Base-by-base conservation (phyloP, 805 yeast genomes). In the Teunomyces barrocoloradensis region DNA sequence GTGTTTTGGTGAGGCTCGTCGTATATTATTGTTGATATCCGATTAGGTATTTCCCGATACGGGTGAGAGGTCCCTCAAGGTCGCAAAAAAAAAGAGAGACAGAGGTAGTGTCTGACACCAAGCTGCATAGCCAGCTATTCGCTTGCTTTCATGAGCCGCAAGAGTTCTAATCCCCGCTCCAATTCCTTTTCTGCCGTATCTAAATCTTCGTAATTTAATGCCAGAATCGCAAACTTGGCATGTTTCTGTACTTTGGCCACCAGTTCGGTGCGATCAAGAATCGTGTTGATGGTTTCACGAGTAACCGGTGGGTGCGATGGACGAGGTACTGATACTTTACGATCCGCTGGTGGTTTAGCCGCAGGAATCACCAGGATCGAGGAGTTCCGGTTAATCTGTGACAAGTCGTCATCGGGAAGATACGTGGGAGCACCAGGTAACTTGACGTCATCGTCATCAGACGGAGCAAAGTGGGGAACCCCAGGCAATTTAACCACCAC, bases 151-250 rank as follows among this genome's bases (percentile, higher is more conserved):
- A 32, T 32, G 5, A 32, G 34, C 10, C 51, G 60, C 43, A 80
- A 57, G 32, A 82, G 55, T 15, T 71, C 74, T 36, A 85, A 61
- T 0, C 89, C 89, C 21, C 70, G 60, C 13, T 66, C 62, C 41
- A 87, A 64, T 59, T 87, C 89, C 32, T 68, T 69, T 38, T 81
- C 80, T 2, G 92, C 92, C 0, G 92, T 87, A 2, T 62, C 74
- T 30, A 79, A 66, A 56, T 87, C 95, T 51, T 87, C 92, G 60
- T 85, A 87, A 59, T 85, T 85, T 59, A 87, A 71, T 0, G 95
- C 94, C 47, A 89, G 83, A 5, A 85, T 81, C 1, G 90, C 92
- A 61, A 82, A 87, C 59, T 81, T 85, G 28, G 91, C 87, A 50
- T 75, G 78, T 55, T 81, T 85, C 57, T 86, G 92, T 1, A 84